Base-by-base conservation (phyloP, 495 filamentous ascomycete species). In the Elasticomyces elasticus region DNA sequence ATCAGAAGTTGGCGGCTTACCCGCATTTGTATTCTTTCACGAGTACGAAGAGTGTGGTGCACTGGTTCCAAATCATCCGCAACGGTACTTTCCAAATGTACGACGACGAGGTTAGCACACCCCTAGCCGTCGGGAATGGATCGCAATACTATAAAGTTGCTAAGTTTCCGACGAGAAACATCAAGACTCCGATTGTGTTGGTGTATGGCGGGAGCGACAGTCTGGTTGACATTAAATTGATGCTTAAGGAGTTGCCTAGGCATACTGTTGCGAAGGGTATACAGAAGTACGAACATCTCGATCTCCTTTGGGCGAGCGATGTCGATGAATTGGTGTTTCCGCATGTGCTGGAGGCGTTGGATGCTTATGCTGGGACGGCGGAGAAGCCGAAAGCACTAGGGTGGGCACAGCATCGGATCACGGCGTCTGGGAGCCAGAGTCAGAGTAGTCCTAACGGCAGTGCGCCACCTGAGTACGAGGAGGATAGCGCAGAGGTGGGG, bases 11-110 rank as follows among this genome's bases (percentile, higher is more conserved):
- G 5, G 92, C 92, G 24, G 89, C 89, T n/a, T 98, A 98, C 63
- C 81, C 91, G 24, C 94, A 98, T 67, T 72, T 98, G 0, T 98
- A 94, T 66, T 95, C 89, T 1, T 97, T 89, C 66, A 95, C 92
- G 0, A 91, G 86, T 64, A 94, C 89, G 53, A 98, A 98, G 64
- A 86, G 82, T 13, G 87, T 95, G 9, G 92, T 98, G 0, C 92
- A 98, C 62, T 98, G 92, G 92, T 98, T 98, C 69, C 92, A 98
- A 64, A 95, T 98, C 62, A 97, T 98, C 58, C 83, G 92, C 42
- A 95, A 89, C 63, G 84, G 86, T 58, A 85, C 78, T 27, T 98
- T 98, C 66, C 92, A 97, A 68, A 96, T 98, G 85, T 97, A 89
- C 67, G 92, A 98, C 63, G 92, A 98, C 62, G 91, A 96, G 62